These are phyloP conservation scores for Pezicula neosporulosa DNA, from an alignment of 2,329 filamentous ascomycete species.

Conservation along the genomic window DNA sequence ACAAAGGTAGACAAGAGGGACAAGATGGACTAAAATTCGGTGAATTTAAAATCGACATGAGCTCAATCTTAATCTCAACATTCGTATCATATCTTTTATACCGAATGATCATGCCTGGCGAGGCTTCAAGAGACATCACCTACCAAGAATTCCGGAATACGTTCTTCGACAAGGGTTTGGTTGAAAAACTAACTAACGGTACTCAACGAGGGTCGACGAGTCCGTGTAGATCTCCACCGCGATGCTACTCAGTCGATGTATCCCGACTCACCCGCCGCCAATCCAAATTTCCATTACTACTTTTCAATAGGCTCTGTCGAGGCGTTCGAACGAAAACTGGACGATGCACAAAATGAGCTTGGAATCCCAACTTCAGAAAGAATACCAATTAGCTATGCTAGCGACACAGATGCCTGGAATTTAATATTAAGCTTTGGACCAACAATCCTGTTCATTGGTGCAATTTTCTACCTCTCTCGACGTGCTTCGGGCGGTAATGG, in stretches of 20 bases:
- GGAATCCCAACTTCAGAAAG: conserved; percentile 82
- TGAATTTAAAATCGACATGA: conserved; percentile 26
- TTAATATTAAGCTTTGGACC: conserved; percentile 78
- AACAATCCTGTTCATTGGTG: conserved; percentile 79
- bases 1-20: conserved; percentile 30
- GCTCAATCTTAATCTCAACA: conserved; percentile 39
- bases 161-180: conserved; percentile 92
- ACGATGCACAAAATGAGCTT: conserved; percentile 83
- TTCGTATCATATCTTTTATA: conserved; percentile 62
- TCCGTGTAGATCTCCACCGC: conserved; percentile 77
- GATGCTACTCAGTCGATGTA: conserved; percentile 70
- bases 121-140: conserved; percentile 77
- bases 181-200: conserved; percentile 89
- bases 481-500: conserved; percentile 68
- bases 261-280: conserved; percentile 68
- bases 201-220: conserved; percentile 65
- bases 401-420: conserved; percentile 68
- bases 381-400: conserved; percentile 86
- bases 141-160: conserved; percentile 95
- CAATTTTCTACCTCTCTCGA: conserved; percentile 75
- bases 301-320: conserved; percentile 96
- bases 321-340: conserved; percentile 83
- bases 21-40: conserved; percentile 15
- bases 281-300: conserved; percentile 76
- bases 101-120: conserved; percentile 61